Base-by-base conservation (phyloP, 192 early-diverging fungal species). In the Linnemannia hyalina region DNA sequence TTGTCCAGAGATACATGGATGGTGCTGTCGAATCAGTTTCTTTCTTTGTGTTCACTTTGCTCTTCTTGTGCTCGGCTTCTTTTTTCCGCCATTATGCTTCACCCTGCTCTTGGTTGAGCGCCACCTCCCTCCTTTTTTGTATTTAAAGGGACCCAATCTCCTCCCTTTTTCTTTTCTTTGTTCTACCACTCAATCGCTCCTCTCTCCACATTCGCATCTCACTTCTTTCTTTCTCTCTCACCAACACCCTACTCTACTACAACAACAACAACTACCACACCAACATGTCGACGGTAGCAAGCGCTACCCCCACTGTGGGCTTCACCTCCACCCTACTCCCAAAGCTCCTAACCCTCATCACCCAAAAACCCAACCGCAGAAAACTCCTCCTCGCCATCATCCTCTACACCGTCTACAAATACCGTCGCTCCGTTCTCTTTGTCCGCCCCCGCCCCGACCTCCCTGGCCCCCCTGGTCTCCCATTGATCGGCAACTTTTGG, bases 391-490 rank as follows among this genome's bases (percentile, higher is more conserved):
- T 40, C 13, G 72, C 68, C 16, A 73, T 80, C 20, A 13, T 81
- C 15, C 32, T 84, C 18, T 83, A 74, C n/a, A 35, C 78, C 23
- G 2, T 83, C 23, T 49, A 72, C 74, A 83, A 81, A 40, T 88
- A 88, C 72, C 78, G 82, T 29, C 65, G 68, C n/a, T 57, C 82
- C 22, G 75, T 40, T 22, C 32, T 60, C 22, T 79, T 79, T 32
- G 79, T 81, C 26, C 79, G 65, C 16, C 68, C 76, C 32, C 79
- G 88, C 15, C 70, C 70, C 23, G 88, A 88, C 36, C 78, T 88
- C 36, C 65, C 46, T 0, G 88, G 88, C 4, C 88, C 88, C 8
- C 70, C 46, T 1, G 88, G 82, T 2, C 22, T 74, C 18, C 88
- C 88, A 26, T 29, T 88, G 1, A 35, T 88, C 7, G 88, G 88